Conservation (phyloP, 1,284 basidiomycete genomes). For the Phaffia rhodozyma region DNA sequence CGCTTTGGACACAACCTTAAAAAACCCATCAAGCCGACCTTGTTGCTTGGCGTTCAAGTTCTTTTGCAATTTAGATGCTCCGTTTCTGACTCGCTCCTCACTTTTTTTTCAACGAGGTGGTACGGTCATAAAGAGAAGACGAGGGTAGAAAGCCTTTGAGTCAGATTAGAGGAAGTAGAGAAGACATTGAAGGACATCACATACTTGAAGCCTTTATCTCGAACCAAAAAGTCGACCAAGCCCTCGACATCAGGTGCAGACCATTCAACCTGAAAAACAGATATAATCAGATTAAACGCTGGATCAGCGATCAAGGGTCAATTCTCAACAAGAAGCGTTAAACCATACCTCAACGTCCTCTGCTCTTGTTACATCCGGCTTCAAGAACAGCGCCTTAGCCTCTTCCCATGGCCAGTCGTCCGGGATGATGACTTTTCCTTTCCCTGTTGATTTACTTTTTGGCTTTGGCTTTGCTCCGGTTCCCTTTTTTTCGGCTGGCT, state of each 20-base stretch:
- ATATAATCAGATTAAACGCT: neutral
- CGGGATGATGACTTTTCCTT: slow-evolving; percentile 63
- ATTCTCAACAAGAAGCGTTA: neutral
- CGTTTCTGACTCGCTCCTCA: slow-evolving; percentile 91
- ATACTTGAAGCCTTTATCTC: slow-evolving; percentile 93
- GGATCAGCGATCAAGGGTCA: neutral
- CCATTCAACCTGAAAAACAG: slow-evolving; percentile 66
- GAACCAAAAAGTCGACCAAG: slow-evolving; percentile 85
- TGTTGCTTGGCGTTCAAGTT: slow-evolving; percentile 86
- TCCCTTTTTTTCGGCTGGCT: slow-evolving; percentile 21
- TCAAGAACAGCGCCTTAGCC: slow-evolving; percentile 77
- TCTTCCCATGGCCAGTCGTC: slow-evolving; percentile 96
- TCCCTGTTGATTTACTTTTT: slow-evolving; percentile 26
- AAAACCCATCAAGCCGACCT: slow-evolving; percentile 91
- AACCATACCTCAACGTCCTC: slow-evolving; percentile 66
- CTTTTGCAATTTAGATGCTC: slow-evolving; percentile 82
- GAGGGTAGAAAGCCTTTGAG: neutral
- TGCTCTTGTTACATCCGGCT: slow-evolving; percentile 78
- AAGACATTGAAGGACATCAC: slow-evolving; percentile 24
- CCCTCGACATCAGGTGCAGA: slow-evolving; percentile 86
- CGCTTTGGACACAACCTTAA: slow-evolving; percentile 54
- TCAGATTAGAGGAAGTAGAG: slow-evolving; percentile 7
- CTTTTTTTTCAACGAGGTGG: slow-evolving; percentile 38
- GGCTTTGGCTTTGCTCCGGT: slow-evolving; percentile 15
- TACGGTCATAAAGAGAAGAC: neutral